Evolutionary conservation across 2,329 filamentous ascomycete species (phyloP).

Genomic region (Ceratocystis harringtonii): DNA sequence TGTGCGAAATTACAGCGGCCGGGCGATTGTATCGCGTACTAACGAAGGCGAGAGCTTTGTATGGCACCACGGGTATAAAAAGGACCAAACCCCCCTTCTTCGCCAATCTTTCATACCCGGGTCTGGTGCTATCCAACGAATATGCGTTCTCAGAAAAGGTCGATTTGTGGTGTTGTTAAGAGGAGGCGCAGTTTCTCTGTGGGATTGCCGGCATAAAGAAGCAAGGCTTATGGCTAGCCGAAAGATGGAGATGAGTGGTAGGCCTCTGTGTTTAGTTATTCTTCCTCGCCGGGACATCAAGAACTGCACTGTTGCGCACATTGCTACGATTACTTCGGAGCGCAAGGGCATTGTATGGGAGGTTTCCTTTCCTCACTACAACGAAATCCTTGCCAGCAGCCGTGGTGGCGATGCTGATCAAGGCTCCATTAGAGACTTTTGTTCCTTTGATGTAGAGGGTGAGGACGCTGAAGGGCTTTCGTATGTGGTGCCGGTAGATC

Average conservation of each 20-base stretch:
- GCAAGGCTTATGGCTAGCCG: slow-evolving; percentile 45
- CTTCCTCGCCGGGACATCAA: slow-evolving; percentile 48
- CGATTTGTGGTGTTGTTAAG: slow-evolving; percentile 70
- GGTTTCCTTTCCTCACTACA: slow-evolving; percentile 42
- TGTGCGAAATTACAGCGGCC: slow-evolving; percentile 67
- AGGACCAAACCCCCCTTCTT: slow-evolving; percentile 19
- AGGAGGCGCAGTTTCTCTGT: slow-evolving; percentile 54
- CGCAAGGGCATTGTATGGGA: slow-evolving; percentile 74
- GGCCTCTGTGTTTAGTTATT: slow-evolving; percentile 64
- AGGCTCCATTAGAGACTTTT: slow-evolving; percentile 45
- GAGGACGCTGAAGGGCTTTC: slow-evolving; percentile 42
- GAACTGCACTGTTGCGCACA: slow-evolving; percentile 45
- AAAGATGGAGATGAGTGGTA: slow-evolving; percentile 36
- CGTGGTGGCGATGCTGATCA: background rate
- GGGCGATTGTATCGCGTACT: slow-evolving; percentile 68
- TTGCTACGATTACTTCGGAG: slow-evolving; percentile 69
- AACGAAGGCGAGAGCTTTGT: slow-evolving; percentile 64
- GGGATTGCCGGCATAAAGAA: slow-evolving; percentile 53
- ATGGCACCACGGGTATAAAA: slow-evolving; percentile 52
- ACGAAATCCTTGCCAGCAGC: slow-evolving; percentile 18
- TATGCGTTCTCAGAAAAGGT: slow-evolving; percentile 62
- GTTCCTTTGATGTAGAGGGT: slow-evolving; percentile 50
- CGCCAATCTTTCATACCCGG: slow-evolving; percentile 55
- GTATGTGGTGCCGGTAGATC: slow-evolving; percentile 68
- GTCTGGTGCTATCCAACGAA: slow-evolving; percentile 60